Conservation (phyloP, 345 rosid species). For the Erodium maritimum region DNA sequence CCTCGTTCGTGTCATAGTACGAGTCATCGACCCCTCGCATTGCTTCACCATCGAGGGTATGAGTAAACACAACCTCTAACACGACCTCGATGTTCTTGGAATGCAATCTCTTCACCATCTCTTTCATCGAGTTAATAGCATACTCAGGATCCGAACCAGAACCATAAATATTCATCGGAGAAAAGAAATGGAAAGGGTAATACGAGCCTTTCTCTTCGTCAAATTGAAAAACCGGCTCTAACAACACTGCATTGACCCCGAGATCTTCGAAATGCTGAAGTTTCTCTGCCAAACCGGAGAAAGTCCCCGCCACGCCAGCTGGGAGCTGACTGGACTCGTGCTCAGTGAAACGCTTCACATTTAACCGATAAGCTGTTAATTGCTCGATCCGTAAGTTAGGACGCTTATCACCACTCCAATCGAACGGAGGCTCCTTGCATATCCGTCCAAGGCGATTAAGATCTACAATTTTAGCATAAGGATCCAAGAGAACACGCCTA, state of each 20-base stretch:
- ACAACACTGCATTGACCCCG: constrained; percentile 67
- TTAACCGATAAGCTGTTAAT: constrained; percentile 59
- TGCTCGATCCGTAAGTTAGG: constrained; percentile 56
- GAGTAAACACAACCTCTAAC: constrained; percentile 75
- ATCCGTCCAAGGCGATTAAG: constrained; percentile 42
- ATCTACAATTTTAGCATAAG: constrained; percentile 49
- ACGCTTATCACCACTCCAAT: constrained; percentile 59
- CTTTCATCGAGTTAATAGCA: constrained; percentile 61
- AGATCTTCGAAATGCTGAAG: constrained; percentile 55
- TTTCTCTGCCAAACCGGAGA: constrained; percentile 66
- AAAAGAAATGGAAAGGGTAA: constrained; percentile 71
- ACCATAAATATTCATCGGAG: constrained; percentile 43
- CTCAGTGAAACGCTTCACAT: constrained; percentile 58
- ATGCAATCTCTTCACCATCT: constrained; percentile 81
- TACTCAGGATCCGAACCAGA: constrained; percentile 39
- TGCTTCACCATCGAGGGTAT: constrained; percentile 53
- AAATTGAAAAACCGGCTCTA: constrained; percentile 75
- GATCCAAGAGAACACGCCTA: constrained; percentile 51
- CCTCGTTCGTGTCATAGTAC: constrained; percentile 39
- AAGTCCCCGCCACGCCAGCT: constrained; percentile 54
- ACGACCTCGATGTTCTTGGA: constrained; percentile 67
- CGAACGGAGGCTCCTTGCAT: constrained; percentile 44
- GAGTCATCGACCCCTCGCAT: constrained; percentile 64
- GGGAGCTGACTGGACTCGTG: constrained; percentile 57
- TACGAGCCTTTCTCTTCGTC: constrained; percentile 65